Conservation (phyloP, 805 yeast genomes). For the Metschnikowia santaceciliae region DNA sequence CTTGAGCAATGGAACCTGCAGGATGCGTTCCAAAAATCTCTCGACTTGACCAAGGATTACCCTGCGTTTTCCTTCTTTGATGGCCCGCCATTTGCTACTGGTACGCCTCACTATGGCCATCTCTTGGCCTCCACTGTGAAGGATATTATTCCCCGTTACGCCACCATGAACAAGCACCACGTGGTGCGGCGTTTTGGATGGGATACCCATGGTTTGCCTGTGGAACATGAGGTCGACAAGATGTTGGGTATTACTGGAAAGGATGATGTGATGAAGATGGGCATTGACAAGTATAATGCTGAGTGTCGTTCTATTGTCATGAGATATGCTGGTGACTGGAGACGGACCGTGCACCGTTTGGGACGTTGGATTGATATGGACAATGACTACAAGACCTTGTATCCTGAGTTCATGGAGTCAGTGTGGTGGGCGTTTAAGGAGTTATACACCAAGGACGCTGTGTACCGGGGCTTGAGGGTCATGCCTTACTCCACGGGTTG, state of each 20-base stretch:
- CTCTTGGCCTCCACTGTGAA: conserved; percentile 94
- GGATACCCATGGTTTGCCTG: conserved; percentile 99
- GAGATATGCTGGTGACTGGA: conserved; percentile 96
- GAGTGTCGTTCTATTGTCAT: conserved; percentile 97
- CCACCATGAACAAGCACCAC: conserved; percentile 94
- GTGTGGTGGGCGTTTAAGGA: conserved; percentile 99
- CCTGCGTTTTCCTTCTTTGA: conserved; percentile 92
- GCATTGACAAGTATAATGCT: conserved; percentile 87
- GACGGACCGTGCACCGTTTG: conserved; percentile 83
- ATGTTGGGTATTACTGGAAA: conserved; percentile 88
- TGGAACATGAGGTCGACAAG: conserved; percentile 98
- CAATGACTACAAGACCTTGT: conserved; percentile 94
- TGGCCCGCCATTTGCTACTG: conserved; percentile 99
- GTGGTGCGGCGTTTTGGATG: conserved; percentile 98
- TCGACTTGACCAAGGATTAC: conserved; percentile 77
- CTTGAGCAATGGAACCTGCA: conserved; percentile 80
- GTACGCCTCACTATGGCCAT: conserved; percentile 99
- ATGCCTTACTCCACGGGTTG: conserved; percentile 99
- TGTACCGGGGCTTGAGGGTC: conserved; percentile 92
- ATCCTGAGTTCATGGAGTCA: conserved; percentile 96
- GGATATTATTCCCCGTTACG: conserved; percentile 96
- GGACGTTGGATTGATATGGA: conserved; percentile 99
- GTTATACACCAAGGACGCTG: conserved; percentile 78
- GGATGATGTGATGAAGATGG: conserved; percentile 91
- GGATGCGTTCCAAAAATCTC: conserved; percentile 87